phyloP scores from a whole-genome alignment of 306 rosid species.

The Rubus idaeus region DNA sequence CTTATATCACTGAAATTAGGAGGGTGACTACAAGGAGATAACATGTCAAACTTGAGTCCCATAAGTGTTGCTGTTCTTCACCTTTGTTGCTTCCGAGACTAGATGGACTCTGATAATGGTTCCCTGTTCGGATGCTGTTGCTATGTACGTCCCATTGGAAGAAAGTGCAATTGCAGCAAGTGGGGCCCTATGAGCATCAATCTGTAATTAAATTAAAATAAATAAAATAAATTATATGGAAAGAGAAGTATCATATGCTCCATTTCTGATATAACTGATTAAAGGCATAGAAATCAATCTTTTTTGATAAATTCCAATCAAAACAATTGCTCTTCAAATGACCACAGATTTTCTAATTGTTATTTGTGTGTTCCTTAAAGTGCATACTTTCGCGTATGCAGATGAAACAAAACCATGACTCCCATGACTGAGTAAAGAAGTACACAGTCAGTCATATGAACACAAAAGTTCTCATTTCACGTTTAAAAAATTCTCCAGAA shows the following conservation, averaged over 20 bases:
- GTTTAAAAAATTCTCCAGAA: background rate
- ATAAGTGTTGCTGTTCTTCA: slow-evolving; percentile 29
- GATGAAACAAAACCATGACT: background rate
- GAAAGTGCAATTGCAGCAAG: slow-evolving; percentile 81
- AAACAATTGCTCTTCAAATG: slow-evolving; percentile 8
- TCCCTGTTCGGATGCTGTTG: slow-evolving; percentile 98
- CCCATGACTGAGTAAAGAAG: background rate
- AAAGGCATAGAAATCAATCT: background rate
- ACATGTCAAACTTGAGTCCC: background rate
- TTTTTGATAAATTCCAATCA: slow-evolving; percentile 14
- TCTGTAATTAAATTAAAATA: slow-evolving; percentile 49
- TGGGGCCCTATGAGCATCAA: slow-evolving; percentile 86
- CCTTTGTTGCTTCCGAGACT: slow-evolving; percentile 93
- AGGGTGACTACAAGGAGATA: background rate
- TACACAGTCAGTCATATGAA: background rate
- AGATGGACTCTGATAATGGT: slow-evolving; percentile 87
- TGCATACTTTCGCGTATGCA: background rate
- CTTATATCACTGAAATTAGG: background rate
- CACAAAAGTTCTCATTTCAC: background rate
- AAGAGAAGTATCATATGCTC: background rate
- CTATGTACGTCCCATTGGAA: slow-evolving; percentile 80
- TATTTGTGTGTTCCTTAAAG: background rate
- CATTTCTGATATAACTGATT: slow-evolving; percentile 1
- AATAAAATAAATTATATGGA: slow-evolving; percentile 14
- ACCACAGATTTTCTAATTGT: background rate